Conservation (phyloP, 1,284 basidiomycete genomes). For the Puccinia horiana region DNA sequence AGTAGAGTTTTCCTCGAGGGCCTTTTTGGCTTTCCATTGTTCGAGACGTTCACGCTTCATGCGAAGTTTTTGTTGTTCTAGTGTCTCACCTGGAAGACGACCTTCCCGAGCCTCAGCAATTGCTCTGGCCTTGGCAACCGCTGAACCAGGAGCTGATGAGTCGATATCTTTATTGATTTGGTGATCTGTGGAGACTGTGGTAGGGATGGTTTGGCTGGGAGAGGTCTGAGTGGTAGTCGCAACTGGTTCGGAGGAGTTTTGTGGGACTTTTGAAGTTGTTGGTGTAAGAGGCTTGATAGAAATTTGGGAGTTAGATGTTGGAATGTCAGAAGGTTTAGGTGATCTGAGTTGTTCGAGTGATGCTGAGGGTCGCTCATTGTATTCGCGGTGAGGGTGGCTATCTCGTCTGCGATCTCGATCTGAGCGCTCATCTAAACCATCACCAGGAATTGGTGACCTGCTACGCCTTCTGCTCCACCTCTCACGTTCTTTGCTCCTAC, state of each 20-base stretch:
- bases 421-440: constrained; percentile 9
- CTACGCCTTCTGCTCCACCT: constrained; percentile 36
- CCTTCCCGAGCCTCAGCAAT: constrained; percentile 48
- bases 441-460: constrained; percentile 9
- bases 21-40: constrained; percentile 50
- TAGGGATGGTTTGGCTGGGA: not conserved
- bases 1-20: constrained; percentile 32
- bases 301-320: not conserved
- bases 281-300: not conserved
- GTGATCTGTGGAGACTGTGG: not conserved
- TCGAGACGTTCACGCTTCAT: constrained; percentile 50
- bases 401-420: constrained; percentile 47
- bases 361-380: not conserved
- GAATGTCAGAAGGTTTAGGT: not conserved
- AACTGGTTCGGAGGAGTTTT: not conserved
- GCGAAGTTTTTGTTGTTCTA: constrained; percentile 49
- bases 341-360: not conserved
- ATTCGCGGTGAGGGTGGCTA: constrained; percentile 9
- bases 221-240: not conserved
- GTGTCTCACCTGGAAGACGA: constrained; percentile 48
- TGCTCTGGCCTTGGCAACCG: constrained; percentile 39
- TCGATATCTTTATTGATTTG: constrained; percentile 5
- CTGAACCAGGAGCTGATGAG: constrained; percentile 38
- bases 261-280: not conserved
- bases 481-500: constrained; percentile 59